Base-by-base conservation (phyloP, 2,329 filamentous ascomycete genomes). In the Sporothrix brunneoviolacea region DNA sequence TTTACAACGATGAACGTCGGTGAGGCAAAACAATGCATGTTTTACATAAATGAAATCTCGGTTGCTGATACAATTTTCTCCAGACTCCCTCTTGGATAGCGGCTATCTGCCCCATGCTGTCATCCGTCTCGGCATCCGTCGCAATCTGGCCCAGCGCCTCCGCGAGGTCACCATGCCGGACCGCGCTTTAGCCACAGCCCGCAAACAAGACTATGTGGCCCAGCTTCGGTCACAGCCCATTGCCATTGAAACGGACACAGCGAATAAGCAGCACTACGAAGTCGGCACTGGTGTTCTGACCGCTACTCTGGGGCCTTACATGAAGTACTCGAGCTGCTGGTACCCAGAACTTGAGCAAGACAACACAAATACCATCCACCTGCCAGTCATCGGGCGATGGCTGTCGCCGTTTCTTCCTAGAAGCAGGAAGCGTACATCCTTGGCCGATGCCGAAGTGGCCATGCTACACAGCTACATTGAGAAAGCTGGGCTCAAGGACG, bases 231-330 rank as follows among this genome's bases (percentile, higher is more conserved):
- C 67, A 15, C 70, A 75, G 32, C 82, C 82, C 10, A 86, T 87
- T 55, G 84, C 83, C n/a, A 75, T 86, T 57, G 79, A 84, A 63
- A 85, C 82, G 1, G 73, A 71, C 4, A 68, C 73, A 2, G 83
- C 84, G 19, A 86, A 87, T 62, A 69, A 76, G 59, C 83, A 87
- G 70, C 83, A 87, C 65, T 87, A 88, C 61, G 83, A 87, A 66
- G 83, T 87, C 36, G 81, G 80, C 35, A 84, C 83, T 0, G 79
- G 79, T 4, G 77, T 86, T 21, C 64, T 87, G 36, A 65, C 68
- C 24, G 76, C 74, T 24, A 81, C 75, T 63, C 67, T 88, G 12
- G 84, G 84, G 0, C 80, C 81, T 4, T 69, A 82, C 49, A 86
- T 87, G 82, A 87, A 87, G 72, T 88, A 86, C 63, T 82, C 77